A percentile compares a stretch with the other conserved stretches of the same genome.
Conservation (phyloP, 1,139 yeast species). For the Pichia sp. region DNA sequence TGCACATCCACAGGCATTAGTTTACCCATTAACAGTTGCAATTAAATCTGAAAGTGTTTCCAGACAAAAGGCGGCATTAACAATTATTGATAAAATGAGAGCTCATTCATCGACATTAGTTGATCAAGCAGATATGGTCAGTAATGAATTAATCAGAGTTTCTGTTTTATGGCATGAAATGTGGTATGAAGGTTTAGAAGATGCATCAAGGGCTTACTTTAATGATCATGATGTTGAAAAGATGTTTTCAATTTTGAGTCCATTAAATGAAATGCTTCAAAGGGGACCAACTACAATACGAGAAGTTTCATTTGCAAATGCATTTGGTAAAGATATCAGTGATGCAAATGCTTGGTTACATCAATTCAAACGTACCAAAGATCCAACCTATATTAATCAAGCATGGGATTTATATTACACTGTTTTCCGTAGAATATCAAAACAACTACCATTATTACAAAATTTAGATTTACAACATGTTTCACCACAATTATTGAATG, state of each 20-base stretch:
- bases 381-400: conserved; percentile 82
- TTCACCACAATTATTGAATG: conserved; percentile 80
- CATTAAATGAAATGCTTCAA: conserved; percentile 74
- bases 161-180: conserved; percentile 97
- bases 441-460: conserved; percentile 83
- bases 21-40: conserved; percentile 93
- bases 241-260: conserved; percentile 88
- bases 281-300: conserved; percentile 89
- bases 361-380: conserved; percentile 78
- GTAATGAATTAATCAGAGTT: conserved; percentile 85
- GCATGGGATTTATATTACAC: conserved; percentile 97
- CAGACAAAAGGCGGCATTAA: conserved; percentile 85
- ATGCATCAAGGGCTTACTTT: conserved; percentile 88
- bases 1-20: conserved; percentile 95
- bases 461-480: conserved; percentile 87
- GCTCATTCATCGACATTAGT: conserved; percentile 79
- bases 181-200: conserved; percentile 97
- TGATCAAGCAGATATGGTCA: conserved; percentile 90
- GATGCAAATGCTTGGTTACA: conserved; percentile 94
- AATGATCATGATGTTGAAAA: conserved; percentile 93
- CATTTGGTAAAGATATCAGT: conserved; percentile 86
- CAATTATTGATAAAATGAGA: conserved; percentile 88
- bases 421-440: conserved; percentile 83
- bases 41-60: conserved; percentile 87
- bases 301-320: conserved; percentile 87